A percentile compares a stretch with the other conserved stretches of the same genome.
Evolutionary conservation across 768 basidiomycete species (phyloP).

Genomic region (Macrocybe gigantea): DNA sequence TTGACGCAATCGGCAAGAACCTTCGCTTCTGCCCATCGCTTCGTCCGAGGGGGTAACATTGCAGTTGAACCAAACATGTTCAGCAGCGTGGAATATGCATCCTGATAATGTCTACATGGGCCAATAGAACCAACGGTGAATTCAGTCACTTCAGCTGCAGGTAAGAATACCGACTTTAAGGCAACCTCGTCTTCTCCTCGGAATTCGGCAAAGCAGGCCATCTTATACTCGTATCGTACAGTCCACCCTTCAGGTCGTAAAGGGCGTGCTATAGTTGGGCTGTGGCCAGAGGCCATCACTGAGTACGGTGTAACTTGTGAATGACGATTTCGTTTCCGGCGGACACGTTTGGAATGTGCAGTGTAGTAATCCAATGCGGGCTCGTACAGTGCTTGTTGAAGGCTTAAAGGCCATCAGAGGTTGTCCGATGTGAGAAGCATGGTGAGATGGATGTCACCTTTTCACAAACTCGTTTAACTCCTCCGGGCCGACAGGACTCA

Average conservation of each 20-base stretch:
- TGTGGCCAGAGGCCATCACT: conserved; percentile 42
- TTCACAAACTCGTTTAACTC: conserved; percentile 88
- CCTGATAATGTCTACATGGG: conserved; percentile 78
- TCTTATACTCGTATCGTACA: conserved; percentile 95
- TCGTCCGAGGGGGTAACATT: conserved; percentile 86
- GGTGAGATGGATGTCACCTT: conserved; percentile 40
- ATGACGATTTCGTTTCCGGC: conserved; percentile 83
- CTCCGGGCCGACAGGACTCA: conserved; percentile 83
- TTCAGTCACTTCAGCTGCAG: conserved; percentile 1
- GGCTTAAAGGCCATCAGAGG: conserved; percentile 31
- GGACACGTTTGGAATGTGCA: conserved; percentile 85
- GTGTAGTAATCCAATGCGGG: conserved; percentile 92
- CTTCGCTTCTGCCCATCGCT: conserved; percentile 98
- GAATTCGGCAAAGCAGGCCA: conserved; percentile 95
- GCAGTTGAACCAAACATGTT: conserved; percentile 88
- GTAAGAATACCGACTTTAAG: conserved; percentile 58
- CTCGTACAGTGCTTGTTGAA: conserved; percentile 86
- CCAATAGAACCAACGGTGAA: conserved; percentile 3
- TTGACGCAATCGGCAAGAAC: conserved; percentile 93
- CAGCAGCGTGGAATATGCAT: conserved; percentile 77
- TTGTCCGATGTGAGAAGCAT: neutral
- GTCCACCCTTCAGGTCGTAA: conserved; percentile 89
- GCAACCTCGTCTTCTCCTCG: conserved; percentile 89
- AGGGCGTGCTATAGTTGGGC: conserved; percentile 42
- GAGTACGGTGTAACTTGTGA: conserved; percentile 53